A percentile compares a stretch with the other conserved stretches of the same genome.
Conservation (phyloP, 805 yeast species). For the Kazachstania bromeliacearum region DNA sequence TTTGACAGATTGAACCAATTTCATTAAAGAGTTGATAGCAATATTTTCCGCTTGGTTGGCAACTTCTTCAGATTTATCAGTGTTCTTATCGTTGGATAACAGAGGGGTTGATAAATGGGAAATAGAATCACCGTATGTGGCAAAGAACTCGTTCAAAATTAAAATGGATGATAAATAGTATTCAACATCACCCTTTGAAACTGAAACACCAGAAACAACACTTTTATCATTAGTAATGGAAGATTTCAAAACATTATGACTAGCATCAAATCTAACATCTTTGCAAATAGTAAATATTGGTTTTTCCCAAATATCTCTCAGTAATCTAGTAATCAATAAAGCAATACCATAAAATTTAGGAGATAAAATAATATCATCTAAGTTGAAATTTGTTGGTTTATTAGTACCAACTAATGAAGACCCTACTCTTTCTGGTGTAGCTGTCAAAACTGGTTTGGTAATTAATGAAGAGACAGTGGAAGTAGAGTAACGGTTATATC, state of each 20-base stretch:
- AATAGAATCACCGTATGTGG: constrained; percentile 45
- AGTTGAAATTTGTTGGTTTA: constrained; percentile 23
- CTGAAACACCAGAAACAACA: constrained; percentile 19
- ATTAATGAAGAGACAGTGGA: constrained; percentile 24
- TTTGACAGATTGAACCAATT: constrained; percentile 65
- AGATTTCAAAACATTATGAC: constrained; percentile 2
- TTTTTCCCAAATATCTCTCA: constrained; percentile 70
- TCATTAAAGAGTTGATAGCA: constrained; percentile 69
- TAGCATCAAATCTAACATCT: constrained; percentile 8
- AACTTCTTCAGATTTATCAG: constrained; percentile 42
- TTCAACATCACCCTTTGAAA: constrained; percentile 42
- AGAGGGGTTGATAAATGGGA: constrained; percentile 27
- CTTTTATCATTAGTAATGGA: constrained; percentile 7
- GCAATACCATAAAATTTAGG: constrained; percentile 88
- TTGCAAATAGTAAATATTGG: constrained; percentile 46
- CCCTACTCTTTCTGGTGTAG: constrained; percentile 16
- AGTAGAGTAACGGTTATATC: constrained; percentile 27
- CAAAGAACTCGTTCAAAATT: constrained; percentile 60
- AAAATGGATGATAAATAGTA: constrained; percentile 62
- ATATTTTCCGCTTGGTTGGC: constrained; percentile 85
- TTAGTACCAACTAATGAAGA: constrained; percentile 1
- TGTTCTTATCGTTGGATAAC: constrained; percentile 41
- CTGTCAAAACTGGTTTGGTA: constrained; percentile 15
- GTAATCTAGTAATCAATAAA: constrained; percentile 63
- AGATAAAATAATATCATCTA: constrained; percentile 76